These are phyloP conservation scores for Paulownia fortunei DNA, from an alignment of 257 asterid genomes.

Conservation along the genomic window DNA sequence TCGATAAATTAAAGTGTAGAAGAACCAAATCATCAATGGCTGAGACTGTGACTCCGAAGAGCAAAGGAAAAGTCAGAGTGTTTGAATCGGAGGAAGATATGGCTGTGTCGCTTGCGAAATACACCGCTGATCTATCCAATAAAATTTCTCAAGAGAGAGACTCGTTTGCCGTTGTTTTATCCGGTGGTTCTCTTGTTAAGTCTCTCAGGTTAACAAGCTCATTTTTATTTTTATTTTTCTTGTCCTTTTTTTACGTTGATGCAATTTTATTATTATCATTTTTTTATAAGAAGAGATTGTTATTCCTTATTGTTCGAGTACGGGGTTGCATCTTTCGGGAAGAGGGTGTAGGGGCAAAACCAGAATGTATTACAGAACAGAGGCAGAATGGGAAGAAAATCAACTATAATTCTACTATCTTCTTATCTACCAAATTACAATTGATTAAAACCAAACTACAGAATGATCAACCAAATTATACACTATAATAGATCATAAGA, in stretches of 20 bases:
- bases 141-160: slow-evolving; percentile 47
- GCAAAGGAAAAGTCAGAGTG: slow-evolving; percentile 62
- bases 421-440: no score
- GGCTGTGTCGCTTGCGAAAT: slow-evolving; percentile 67
- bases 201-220: slow-evolving; percentile 63
- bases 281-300: neutral
- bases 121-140: slow-evolving; percentile 60
- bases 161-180: slow-evolving; percentile 77
- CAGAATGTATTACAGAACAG: no score
- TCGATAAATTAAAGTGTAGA: slow-evolving; percentile 21
- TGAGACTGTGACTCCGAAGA: slow-evolving; percentile 50
- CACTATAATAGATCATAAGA: no score
- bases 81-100: slow-evolving; percentile 81
- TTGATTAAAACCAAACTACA: no score
- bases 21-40: slow-evolving; percentile 69
- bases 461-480: no score
- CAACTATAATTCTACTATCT: no score
- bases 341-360: no score
- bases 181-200: slow-evolving; percentile 90
- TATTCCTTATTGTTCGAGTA: no score
- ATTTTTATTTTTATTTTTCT: neutral
- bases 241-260: no score
- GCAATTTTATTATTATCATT: neutral
- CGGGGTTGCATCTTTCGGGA: no score
- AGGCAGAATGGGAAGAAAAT: no score